Base-by-base conservation (phyloP, 2,329 filamentous ascomycete genomes). In the Dryadomyces quercus-mongolicae region DNA sequence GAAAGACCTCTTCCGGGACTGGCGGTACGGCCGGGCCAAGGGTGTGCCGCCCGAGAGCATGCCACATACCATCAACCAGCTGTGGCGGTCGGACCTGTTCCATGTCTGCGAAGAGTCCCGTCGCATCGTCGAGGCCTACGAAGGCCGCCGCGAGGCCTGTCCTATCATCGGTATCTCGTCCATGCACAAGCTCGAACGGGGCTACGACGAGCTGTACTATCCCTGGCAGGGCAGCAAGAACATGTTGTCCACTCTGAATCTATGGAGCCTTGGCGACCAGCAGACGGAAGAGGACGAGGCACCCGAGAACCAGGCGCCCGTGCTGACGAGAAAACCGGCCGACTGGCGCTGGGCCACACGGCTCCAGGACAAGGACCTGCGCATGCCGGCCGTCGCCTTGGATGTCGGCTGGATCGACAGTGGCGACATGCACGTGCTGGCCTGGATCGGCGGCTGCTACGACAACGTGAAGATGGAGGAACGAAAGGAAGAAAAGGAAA, bases 71-170 rank as follows among this genome's bases (percentile, higher is more conserved):
- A 7, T 55, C 12, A 42, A 57, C 8, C 54, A 56, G 47, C 57
- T 59, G 13, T 59, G 57, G 59, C 54, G 54, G n/a, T 57, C 57
- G 3, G 59, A 59, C 45, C 46, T 60, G 13, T 60, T 59, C 20
- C 44, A 58, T 7, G 48, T 45, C 12, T 60, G 57, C 22, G 2
- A 1, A 36, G 59, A 60, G n/a, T 43, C 59, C 12, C 59, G 57
- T 1, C 22, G 25, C 1, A 51, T 57, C 2, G 59, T 58, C 13
- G 50, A 55, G 48, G 42, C 44, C 0, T 50, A 38, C 13, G 40
- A 18, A 12, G 42, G 25, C 25, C 25, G n/a, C 15, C n/a, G 21
- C 48, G 25, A 15, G 10, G 4, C 15, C 7, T n/a, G 16, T 8
- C 20, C 21, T 42, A 46, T 16, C 2, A 36, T 43, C 5, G 47